Percentiles rank a stretch among this genome's conserved stretches.
Evolutionary conservation across 768 basidiomycete species (phyloP).

Genomic region (Termitomyces bulborhizus): DNA sequence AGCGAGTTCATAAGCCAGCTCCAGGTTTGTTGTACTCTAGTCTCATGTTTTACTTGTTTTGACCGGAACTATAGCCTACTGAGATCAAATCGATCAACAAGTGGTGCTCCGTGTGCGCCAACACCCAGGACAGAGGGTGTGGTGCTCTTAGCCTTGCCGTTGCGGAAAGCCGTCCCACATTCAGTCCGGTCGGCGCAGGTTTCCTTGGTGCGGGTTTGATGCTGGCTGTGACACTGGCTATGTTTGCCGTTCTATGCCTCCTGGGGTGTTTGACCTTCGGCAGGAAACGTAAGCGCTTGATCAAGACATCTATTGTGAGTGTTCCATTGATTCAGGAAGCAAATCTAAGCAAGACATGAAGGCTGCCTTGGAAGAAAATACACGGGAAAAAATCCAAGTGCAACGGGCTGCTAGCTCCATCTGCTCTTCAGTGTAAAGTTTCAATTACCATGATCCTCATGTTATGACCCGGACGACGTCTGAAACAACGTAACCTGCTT

Average conservation of each 20-base stretch:
- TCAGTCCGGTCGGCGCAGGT: constrained; percentile 58
- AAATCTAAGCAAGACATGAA: not conserved
- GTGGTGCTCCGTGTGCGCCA: constrained; percentile 59
- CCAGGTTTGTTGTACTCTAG: constrained; percentile 17
- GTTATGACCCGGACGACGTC: not conserved
- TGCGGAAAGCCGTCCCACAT: constrained; percentile 24
- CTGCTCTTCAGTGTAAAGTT: not conserved
- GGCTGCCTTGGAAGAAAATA: not conserved
- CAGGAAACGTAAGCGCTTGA: constrained; percentile 3
- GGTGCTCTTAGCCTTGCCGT: constrained; percentile 35
- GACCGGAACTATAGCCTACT: constrained; percentile 28
- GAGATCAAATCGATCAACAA: constrained; percentile 44
- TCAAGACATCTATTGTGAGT: not conserved
- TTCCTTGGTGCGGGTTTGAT: constrained; percentile 59
- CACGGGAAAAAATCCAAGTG: not conserved
- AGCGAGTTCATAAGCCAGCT: constrained; percentile 40
- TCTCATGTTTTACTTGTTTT: not conserved
- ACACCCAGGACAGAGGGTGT: constrained; percentile 53
- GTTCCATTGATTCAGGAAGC: not conserved
- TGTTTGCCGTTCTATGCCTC: constrained; percentile 33
- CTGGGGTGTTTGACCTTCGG: constrained; percentile 32
- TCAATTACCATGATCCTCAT: not conserved
- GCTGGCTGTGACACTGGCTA: constrained; percentile 31
- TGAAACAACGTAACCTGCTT: not conserved
- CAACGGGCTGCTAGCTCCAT: not conserved